Conservation (phyloP, 2,329 filamentous ascomycete species). For the Botrytis hyacinthi region DNA sequence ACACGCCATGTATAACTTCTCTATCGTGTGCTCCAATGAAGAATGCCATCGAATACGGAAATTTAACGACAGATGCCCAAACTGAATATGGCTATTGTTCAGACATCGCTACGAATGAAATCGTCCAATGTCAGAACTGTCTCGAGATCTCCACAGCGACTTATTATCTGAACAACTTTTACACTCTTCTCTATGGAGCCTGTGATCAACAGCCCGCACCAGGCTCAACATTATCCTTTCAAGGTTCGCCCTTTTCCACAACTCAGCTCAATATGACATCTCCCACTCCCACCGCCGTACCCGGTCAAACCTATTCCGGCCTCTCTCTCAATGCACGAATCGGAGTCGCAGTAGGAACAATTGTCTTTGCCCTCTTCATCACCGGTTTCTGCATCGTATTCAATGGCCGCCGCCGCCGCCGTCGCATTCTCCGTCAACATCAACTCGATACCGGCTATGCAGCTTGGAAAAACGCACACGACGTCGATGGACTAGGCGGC, state of each 20-base stretch:
- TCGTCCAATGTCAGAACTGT: conserved; percentile 50
- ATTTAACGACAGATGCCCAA: conserved; percentile 47
- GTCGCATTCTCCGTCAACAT: conserved; percentile 49
- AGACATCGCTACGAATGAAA: conserved; percentile 44
- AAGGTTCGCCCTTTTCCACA: conserved; percentile 53
- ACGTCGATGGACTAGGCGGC: conserved; percentile 13
- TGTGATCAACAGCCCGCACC: conserved; percentile 52
- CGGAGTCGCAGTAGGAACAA: conserved; percentile 54
- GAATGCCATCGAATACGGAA: conserved; percentile 48
- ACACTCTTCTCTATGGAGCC: conserved; percentile 44
- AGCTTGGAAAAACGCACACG: conserved; percentile 29
- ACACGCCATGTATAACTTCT: conserved; percentile 51
- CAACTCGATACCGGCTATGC: conserved; percentile 31
- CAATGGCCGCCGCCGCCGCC: conserved; percentile 55
- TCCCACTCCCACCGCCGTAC: conserved; percentile 43
- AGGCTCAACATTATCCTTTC: conserved; percentile 49
- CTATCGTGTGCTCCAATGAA: conserved; percentile 53
- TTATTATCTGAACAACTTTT: conserved; percentile 55
- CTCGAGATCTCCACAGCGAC: conserved; percentile 41
- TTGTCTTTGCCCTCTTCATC: conserved; percentile 49
- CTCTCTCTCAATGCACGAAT: conserved; percentile 55
- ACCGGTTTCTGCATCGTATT: conserved; percentile 54
- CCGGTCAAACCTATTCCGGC: conserved; percentile 33
- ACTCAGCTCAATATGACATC: conserved; percentile 50
- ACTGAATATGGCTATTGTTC: conserved; percentile 54